A percentile compares a stretch with the other conserved stretches of the same genome.
Evolutionary conservation across 768 basidiomycete species (phyloP).

Genomic region (Hygrocybe punicea): DNA sequence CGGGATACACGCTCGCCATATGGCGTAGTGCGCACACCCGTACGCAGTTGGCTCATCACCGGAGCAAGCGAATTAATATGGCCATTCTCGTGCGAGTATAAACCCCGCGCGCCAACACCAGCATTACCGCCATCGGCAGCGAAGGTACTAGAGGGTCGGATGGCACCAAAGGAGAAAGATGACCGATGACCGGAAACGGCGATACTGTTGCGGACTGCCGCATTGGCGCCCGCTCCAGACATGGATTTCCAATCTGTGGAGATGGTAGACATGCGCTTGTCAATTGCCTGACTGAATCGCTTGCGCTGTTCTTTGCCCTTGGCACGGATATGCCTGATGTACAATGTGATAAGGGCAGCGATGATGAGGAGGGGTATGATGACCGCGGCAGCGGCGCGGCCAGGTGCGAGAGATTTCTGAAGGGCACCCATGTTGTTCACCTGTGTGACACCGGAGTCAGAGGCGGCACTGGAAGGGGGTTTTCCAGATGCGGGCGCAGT

Average conservation of each 20-base stretch:
- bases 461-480: constrained; percentile 40
- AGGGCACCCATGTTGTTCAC: constrained; percentile 39
- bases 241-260: constrained; percentile 75
- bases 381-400: constrained; percentile 63
- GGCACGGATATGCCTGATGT: constrained; percentile 52
- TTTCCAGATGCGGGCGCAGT: constrained; percentile 38
- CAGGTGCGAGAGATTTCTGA: constrained; percentile 44
- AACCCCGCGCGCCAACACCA: constrained; percentile 37
- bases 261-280: constrained; percentile 82
- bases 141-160: constrained; percentile 46
- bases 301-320: constrained; percentile 50
- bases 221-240: constrained; percentile 63
- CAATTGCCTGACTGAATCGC: constrained; percentile 63
- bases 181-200: constrained; percentile 41
- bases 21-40: constrained; percentile 42
- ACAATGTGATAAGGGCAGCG: constrained; percentile 46
- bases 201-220: constrained; percentile 69
- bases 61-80: constrained; percentile 21
- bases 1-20: constrained; percentile 45
- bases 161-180: constrained; percentile 56
- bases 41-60: constrained; percentile 47
- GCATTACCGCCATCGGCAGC: constrained; percentile 41
- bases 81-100: constrained; percentile 22
- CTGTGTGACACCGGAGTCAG: constrained; percentile 35
- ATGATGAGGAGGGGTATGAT: constrained; percentile 62